Conservation (phyloP, 2,329 filamentous ascomycete species). For the Aspergillus ochraceus region DNA sequence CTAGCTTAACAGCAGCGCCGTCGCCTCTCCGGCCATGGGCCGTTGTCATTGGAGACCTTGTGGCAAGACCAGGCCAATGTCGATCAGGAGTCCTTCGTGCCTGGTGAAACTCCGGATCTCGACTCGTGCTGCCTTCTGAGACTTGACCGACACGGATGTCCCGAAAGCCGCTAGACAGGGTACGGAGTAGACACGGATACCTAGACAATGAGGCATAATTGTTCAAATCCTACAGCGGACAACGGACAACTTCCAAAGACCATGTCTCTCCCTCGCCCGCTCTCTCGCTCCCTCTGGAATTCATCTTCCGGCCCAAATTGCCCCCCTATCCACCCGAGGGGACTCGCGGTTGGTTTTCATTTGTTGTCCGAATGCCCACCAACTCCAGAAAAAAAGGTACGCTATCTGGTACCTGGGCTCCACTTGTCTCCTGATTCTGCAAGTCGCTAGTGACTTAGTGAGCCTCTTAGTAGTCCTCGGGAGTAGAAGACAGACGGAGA, state of each 20-base stretch:
- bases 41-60: not conserved
- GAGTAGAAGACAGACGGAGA: not conserved
- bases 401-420: not conserved
- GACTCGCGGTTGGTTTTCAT: not conserved
- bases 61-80: not conserved
- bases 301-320: not conserved
- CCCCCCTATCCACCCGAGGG: not conserved
- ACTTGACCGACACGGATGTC: not conserved
- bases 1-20: not conserved
- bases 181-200: not conserved
- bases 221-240: not conserved
- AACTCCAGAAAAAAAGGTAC: conserved; percentile 5
- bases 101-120: not conserved
- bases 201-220: not conserved
- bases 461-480: not conserved
- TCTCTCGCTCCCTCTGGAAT: not conserved
- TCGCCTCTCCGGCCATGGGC: not conserved
- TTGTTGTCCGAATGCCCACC: not conserved
- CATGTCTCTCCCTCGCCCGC: not conserved
- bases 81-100: conserved; percentile 2
- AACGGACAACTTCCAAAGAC: not conserved
- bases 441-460: not conserved
- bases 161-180: not conserved
- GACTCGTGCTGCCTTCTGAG: not conserved
- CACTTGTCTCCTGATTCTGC: conserved; percentile 7